Conservation (phyloP, 148 eudicot species). For the Fagopyrum tataricum region DNA sequence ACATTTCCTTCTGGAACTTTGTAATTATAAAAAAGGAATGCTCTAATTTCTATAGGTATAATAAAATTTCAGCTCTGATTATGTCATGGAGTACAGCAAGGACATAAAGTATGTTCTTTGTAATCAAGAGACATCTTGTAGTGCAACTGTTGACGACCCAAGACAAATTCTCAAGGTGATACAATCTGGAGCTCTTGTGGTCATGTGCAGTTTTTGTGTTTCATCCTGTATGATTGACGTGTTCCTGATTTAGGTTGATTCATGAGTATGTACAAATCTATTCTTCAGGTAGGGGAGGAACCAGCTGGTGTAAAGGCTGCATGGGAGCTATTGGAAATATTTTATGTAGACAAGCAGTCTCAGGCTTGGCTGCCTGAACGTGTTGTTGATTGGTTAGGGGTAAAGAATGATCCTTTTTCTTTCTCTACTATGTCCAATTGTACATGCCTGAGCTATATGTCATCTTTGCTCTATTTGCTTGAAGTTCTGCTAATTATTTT, state of each 20-base stretch:
- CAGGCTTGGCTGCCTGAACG: conserved; percentile 89
- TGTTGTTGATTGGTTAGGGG: conserved; percentile 92
- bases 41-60: not conserved
- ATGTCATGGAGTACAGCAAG: conserved; percentile 75
- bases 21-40: not conserved
- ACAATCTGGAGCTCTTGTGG: not conserved
- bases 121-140: conserved; percentile 32
- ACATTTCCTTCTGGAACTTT: not conserved
- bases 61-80: conserved; percentile 49
- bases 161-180: conserved; percentile 55
- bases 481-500: not conserved
- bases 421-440: not conserved
- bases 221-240: not conserved
- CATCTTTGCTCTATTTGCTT: not conserved
- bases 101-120: conserved; percentile 81
- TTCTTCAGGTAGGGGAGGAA: conserved; percentile 52
- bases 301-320: conserved; percentile 81
- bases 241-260: not conserved
- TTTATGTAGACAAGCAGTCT: conserved; percentile 77
- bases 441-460: conserved; percentile 4
- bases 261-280: not conserved
- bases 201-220: not conserved
- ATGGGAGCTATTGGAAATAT: conserved; percentile 89
- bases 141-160: conserved; percentile 57
- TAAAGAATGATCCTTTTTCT: conserved; percentile 31